A percentile compares a stretch with the other conserved stretches of the same genome.
These are phyloP conservation scores for Saururus chinensis DNA, from an alignment of 164 flowering plant species.

Conservation along the genomic window DNA sequence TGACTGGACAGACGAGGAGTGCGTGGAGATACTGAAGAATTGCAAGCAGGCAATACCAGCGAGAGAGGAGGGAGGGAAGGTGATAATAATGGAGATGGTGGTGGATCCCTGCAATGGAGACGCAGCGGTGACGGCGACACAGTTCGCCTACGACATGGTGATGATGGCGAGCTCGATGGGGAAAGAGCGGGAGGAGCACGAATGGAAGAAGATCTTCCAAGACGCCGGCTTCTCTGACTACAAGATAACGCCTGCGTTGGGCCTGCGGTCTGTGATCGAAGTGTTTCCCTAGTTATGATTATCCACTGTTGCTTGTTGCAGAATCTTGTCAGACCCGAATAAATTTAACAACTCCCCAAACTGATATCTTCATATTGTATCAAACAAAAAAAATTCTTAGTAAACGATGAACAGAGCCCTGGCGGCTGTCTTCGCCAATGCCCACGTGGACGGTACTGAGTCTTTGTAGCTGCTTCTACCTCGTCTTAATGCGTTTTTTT, in stretches of 20 bases:
- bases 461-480: no score
- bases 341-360: no score
- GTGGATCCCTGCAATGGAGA: slow-evolving; percentile 11
- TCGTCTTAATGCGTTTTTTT: no score
- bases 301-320: no score
- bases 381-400: no score
- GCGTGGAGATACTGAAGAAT: slow-evolving; percentile 25
- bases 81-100: slow-evolving; percentile 35
- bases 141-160: slow-evolving; percentile 24
- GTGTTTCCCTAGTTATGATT: slow-evolving; percentile 12
- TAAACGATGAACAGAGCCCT: no score
- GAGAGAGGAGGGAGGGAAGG: slow-evolving; percentile 33
- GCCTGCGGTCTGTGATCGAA: slow-evolving; percentile 24
- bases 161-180: slow-evolving; percentile 23
- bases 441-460: no score
- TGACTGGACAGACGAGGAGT: slow-evolving; percentile 28
- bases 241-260: slow-evolving; percentile 19
- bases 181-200: slow-evolving; percentile 27
- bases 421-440: no score
- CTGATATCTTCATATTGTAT: no score
- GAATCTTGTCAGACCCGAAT: no score
- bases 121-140: slow-evolving; percentile 12
- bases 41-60: slow-evolving; percentile 29
- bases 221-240: slow-evolving; percentile 32
- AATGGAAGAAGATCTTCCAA: slow-evolving; percentile 31